Percentiles rank a stretch among this genome's conserved stretches.
These are phyloP conservation scores for Neurospora discreta DNA, from an alignment of 495 filamentous ascomycete species.

Conservation along the genomic window DNA sequence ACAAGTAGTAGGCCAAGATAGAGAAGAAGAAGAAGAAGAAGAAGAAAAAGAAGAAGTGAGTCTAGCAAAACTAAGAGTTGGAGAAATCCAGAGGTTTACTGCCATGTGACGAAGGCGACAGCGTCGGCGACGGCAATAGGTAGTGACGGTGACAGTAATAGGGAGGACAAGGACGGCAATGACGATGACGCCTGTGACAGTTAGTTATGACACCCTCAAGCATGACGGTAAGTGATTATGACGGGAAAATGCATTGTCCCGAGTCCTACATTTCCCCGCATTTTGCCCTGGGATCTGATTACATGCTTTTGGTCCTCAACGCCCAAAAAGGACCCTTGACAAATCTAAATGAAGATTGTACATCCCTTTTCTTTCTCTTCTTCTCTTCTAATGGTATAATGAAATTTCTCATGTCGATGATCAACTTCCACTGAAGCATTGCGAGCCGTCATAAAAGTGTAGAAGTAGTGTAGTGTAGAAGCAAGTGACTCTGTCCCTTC, in stretches of 20 bases:
- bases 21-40: no score
- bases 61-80: no score
- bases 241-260: background rate
- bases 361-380: no score
- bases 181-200: background rate
- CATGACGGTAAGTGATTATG: background rate
- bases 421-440: no score
- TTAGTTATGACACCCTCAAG: background rate
- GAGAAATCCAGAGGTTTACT: no score
- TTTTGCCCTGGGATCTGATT: background rate
- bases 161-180: background rate
- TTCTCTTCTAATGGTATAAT: no score
- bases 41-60: no score
- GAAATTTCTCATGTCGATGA: no score
- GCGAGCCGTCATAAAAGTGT: no score
- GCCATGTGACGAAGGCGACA: background rate
- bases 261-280: background rate
- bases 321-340: background rate
- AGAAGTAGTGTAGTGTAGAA: no score
- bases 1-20: no score
- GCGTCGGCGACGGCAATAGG: background rate
- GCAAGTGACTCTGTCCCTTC: background rate
- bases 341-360: background rate
- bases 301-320: background rate
- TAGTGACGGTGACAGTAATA: background rate